A percentile compares a stretch with the other conserved stretches of the same genome.
phyloP scores from a whole-genome alignment of 176 grass and related monocot genomes.

The Cymbopogon citratus region DNA sequence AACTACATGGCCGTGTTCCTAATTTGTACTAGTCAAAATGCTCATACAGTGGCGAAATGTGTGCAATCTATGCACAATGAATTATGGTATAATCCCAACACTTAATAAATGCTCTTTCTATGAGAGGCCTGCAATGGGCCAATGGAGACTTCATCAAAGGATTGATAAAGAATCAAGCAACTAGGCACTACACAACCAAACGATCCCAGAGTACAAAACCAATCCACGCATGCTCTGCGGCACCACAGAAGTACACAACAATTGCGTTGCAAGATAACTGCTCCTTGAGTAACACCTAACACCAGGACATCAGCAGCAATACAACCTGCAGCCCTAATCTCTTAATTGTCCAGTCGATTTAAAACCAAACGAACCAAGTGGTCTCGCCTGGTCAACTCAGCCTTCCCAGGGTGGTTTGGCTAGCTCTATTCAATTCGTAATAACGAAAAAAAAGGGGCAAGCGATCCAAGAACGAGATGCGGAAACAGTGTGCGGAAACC shows the following conservation, averaged over 20 bases:
- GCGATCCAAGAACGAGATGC: neutral
- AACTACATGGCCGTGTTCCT: neutral
- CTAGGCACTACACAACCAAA: neutral
- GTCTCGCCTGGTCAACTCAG: neutral
- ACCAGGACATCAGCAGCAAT: neutral
- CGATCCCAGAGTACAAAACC: neutral
- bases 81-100: neutral
- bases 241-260: neutral
- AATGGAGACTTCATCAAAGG: neutral
- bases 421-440: neutral
- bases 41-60: neutral
- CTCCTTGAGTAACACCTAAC: neutral
- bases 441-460: neutral
- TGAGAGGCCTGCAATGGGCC: neutral
- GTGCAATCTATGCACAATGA: neutral
- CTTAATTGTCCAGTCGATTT: neutral
- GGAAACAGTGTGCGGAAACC: neutral
- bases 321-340: neutral
- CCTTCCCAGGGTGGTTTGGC: neutral
- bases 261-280: neutral
- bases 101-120: neutral
- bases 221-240: neutral
- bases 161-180: neutral
- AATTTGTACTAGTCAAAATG: neutral
- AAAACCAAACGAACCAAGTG: constrained; percentile 15